Base-by-base conservation (phyloP, 2,329 filamentous ascomycete species). In the Colletotrichum musicola region DNA sequence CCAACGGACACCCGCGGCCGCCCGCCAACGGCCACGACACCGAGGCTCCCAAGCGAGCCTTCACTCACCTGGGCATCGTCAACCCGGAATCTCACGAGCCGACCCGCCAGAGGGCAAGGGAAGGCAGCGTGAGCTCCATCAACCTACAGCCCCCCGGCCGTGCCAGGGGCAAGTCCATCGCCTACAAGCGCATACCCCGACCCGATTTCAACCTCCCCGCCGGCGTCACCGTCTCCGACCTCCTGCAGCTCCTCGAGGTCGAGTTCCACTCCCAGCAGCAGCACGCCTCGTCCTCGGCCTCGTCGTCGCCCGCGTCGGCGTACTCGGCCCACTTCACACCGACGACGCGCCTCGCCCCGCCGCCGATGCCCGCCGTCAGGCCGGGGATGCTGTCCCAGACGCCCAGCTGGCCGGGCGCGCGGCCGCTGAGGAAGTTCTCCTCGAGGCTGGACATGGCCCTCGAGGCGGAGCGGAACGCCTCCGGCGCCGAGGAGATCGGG, bases 391-490 rank as follows among this genome's bases (percentile, higher is more conserved):
- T 40, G 9, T 20, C 22, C 7, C 56, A 68, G 3, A 50, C 54
- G 4, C 65, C 62, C 12, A 61, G 14, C 13, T 50, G 55, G 49
- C 61, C 54, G 9, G 65, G 27, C 5, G 50, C 40, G 1, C 62
- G 62, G 1, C 66, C 66, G 16, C 49, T 69, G 6, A 62, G 66
- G 2, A 54, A 55, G 10, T 50, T 60, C 38, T 56, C 66, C 0
- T 69, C 66, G 4, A 49, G 66, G 5, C 12, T 69, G 30, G 62
- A 69, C 13, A 65, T 69, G 56, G 63, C 55, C 13, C 55, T 69
- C 6, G 66, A 65, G 7, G 66, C 63, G 10, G 66, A 69, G 20
- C 66, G 62, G 14, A 60, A 58, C 16, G 66, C 56, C 14, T 61
- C 62, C 6, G 62, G 66, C 9, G 55, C 56, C 4, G 55, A 60